These are phyloP conservation scores for Cladochytrium replicatum DNA, from an alignment of 192 early-diverging fungal species.

Conservation along the genomic window DNA sequence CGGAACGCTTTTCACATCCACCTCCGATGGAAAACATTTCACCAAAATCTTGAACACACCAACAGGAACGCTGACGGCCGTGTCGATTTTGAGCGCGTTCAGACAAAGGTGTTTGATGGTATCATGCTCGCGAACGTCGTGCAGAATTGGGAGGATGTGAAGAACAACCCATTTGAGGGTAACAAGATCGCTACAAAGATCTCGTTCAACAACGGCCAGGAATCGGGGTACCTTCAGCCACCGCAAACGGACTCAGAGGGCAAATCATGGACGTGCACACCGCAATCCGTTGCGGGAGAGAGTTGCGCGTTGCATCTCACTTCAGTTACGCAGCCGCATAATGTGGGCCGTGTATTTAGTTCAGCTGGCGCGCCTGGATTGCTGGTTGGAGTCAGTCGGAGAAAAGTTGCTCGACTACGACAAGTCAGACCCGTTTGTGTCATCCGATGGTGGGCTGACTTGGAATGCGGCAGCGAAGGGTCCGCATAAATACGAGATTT, in stretches of 20 bases:
- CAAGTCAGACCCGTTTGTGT: slow-evolving; percentile 77
- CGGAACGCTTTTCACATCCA: slow-evolving; percentile 73
- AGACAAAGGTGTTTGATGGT: slow-evolving; percentile 57
- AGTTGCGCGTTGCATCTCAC: slow-evolving; percentile 86
- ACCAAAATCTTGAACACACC: slow-evolving; percentile 64
- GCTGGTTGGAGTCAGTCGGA: slow-evolving; percentile 84
- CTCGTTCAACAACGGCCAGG: slow-evolving; percentile 77
- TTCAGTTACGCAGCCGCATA: slow-evolving; percentile 59
- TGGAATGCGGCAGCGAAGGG: slow-evolving; percentile 60
- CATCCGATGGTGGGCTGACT: slow-evolving; percentile 68
- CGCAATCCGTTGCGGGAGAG: slow-evolving; percentile 13
- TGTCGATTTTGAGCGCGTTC: slow-evolving; percentile 86
- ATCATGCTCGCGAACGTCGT: slow-evolving; percentile 81
- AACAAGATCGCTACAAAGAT: slow-evolving; percentile 69
- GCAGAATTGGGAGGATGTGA: slow-evolving; percentile 59
- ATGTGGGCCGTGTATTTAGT: slow-evolving; percentile 65
- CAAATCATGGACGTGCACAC: slow-evolving; percentile 45
- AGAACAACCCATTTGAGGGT: slow-evolving; percentile 17
- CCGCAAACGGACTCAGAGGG: slow-evolving; percentile 51
- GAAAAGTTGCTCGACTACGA: slow-evolving; percentile 54
- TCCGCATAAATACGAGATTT: slow-evolving; percentile 76
- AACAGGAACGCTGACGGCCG: slow-evolving; percentile 66
- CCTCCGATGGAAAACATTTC: slow-evolving; percentile 84
- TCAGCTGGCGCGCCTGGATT: slow-evolving; percentile 66
- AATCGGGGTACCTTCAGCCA: slow-evolving; percentile 61